Percentiles rank a stretch among this genome's conserved stretches.
These are phyloP conservation scores for Nyssa sinensis DNA, from an alignment of 148 eudicot species.

Conservation along the genomic window DNA sequence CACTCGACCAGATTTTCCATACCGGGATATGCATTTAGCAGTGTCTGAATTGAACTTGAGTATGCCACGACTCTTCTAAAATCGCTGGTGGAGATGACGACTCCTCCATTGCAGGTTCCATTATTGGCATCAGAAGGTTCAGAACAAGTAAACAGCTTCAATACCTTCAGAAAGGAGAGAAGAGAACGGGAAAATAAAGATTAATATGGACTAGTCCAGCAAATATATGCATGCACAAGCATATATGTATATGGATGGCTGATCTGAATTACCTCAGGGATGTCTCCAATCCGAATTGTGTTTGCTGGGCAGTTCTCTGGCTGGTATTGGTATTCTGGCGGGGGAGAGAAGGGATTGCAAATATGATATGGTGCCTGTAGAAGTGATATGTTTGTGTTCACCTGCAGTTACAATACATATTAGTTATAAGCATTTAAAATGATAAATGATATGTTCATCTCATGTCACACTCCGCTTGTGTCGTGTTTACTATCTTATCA, in stretches of 20 bases:
- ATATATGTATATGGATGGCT: neutral
- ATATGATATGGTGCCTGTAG: neutral
- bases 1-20: conserved; percentile 67
- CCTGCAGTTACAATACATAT: no score
- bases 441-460: no score
- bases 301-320: conserved; percentile 55
- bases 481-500: no score
- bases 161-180: conserved; percentile 24
- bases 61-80: conserved; percentile 41
- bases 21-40: conserved; percentile 57
- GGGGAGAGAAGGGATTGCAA: conserved; percentile 89
- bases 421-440: no score
- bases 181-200: neutral
- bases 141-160: conserved; percentile 52
- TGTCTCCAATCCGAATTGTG: conserved; percentile 56
- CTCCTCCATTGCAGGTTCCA: conserved; percentile 47
- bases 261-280: conserved; percentile 45
- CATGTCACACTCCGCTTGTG: no score
- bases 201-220: neutral
- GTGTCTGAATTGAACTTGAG: conserved; percentile 49
- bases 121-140: conserved; percentile 38
- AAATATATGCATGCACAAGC: no score
- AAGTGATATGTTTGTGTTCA: conserved; percentile 50
- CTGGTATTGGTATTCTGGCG: conserved; percentile 53
- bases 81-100: conserved; percentile 27